These are phyloP conservation scores for Aspergillus indologenus DNA, from an alignment of 495 filamentous ascomycete species.

Conservation along the genomic window DNA sequence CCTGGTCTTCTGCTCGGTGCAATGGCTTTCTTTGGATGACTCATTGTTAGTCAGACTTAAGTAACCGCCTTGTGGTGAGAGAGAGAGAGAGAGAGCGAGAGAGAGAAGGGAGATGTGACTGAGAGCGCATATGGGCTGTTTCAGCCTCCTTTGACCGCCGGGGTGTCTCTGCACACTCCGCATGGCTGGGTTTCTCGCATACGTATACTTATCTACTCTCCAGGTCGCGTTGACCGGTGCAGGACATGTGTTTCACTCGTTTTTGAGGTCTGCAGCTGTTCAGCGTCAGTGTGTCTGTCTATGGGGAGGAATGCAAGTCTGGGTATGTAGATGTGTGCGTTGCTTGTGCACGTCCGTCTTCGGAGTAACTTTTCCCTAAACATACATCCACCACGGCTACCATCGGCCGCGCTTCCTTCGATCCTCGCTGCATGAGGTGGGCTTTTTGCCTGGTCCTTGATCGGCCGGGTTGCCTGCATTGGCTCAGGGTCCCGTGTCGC, in stretches of 20 bases:
- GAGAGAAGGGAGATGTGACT: no score
- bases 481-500: constrained; percentile 15
- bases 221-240: no score
- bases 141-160: constrained; percentile 6
- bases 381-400: background rate
- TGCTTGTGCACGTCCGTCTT: background rate
- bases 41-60: constrained; percentile 6
- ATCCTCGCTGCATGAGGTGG: constrained; percentile 3
- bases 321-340: no score
- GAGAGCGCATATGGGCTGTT: constrained; percentile 8
- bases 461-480: constrained; percentile 15
- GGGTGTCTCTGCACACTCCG: background rate
- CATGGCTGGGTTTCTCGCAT: background rate
- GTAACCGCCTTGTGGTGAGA: background rate
- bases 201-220: no score
- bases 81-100: no score
- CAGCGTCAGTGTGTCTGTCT: no score
- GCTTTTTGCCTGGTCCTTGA: background rate
- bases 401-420: background rate
- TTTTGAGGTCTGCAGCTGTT: background rate
- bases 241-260: background rate
- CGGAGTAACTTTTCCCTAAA: constrained; percentile 1
- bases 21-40: constrained; percentile 1
- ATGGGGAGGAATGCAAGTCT: no score
- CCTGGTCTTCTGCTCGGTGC: background rate